These are phyloP conservation scores for Cucumis sativus DNA, from an alignment of 306 rosid species.

Conservation along the genomic window DNA sequence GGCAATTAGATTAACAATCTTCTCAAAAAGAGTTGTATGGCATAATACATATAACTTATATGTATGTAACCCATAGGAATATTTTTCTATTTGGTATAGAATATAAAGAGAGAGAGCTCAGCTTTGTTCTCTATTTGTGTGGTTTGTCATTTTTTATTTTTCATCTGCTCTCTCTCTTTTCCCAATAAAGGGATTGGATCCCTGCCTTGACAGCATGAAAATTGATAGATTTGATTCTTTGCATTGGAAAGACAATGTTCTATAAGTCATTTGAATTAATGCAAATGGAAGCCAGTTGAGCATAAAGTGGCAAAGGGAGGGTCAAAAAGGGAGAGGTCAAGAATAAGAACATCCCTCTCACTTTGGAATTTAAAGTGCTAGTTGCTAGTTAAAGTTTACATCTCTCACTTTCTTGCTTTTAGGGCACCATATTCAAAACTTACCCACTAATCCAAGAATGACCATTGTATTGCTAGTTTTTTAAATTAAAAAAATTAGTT, in stretches of 20 bases:
- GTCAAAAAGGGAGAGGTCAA: not conserved
- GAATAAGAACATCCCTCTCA: slow-evolving; percentile 5
- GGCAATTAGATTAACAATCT: slow-evolving; percentile 8
- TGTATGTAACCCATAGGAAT: not conserved
- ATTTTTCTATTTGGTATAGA: slow-evolving; percentile 7
- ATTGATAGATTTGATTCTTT: slow-evolving; percentile 6
- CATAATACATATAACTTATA: not conserved
- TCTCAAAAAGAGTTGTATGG: slow-evolving; percentile 4
- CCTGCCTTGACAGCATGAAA: not conserved
- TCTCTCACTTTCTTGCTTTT: not conserved
- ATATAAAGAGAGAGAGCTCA: slow-evolving; percentile 5
- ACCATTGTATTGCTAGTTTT: not conserved
- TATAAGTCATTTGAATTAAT: not conserved
- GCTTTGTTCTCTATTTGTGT: slow-evolving; percentile 2
- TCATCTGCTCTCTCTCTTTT: slow-evolving; percentile 2
- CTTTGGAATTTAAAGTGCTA: not conserved
- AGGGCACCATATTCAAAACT: not conserved
- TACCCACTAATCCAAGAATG: not conserved
- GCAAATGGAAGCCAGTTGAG: not conserved
- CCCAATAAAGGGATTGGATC: slow-evolving; percentile 3
- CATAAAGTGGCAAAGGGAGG: slow-evolving; percentile 1
- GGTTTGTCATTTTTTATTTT: not conserved
- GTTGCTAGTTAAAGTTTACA: not conserved
- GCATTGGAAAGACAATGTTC: not conserved
- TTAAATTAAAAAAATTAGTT: too few species aligned